These are phyloP conservation scores for Talaromyces nanjingensis DNA, from an alignment of 495 filamentous ascomycete genomes.

Conservation along the genomic window DNA sequence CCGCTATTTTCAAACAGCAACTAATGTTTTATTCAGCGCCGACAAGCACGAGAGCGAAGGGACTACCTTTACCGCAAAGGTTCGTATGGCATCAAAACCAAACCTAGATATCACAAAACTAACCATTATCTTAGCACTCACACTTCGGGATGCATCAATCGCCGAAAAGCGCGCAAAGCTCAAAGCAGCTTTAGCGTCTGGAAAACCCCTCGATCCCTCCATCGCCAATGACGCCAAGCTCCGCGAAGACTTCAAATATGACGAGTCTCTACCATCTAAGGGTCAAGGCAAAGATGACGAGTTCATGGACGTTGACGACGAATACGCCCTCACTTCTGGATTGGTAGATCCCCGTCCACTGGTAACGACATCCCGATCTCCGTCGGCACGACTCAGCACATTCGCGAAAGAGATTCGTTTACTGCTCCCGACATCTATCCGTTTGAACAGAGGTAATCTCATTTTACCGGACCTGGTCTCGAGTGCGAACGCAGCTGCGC, in stretches of 20 bases:
- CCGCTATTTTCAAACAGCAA: not conserved
- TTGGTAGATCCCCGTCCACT: slow-evolving; percentile 80
- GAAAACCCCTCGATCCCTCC: slow-evolving; percentile 76
- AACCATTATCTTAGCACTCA: slow-evolving; percentile 40
- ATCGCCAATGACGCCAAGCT: slow-evolving; percentile 86
- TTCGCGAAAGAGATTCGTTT: slow-evolving; percentile 97
- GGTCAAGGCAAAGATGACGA: slow-evolving; percentile 35
- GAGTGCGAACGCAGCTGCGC: slow-evolving; percentile 67
- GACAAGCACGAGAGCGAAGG: slow-evolving; percentile 77
- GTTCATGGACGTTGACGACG: slow-evolving; percentile 78
- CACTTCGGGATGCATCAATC: slow-evolving; percentile 86
- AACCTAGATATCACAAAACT: not conserved
- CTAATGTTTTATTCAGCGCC: slow-evolving; percentile 32
- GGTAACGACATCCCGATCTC: slow-evolving; percentile 88
- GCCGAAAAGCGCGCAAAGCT: slow-evolving; percentile 83
- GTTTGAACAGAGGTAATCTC: slow-evolving; percentile 85
- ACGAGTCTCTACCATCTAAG: slow-evolving; percentile 60
- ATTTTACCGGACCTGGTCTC: slow-evolving; percentile 77
- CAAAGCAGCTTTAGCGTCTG: slow-evolving; percentile 73
- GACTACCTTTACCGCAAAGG: slow-evolving; percentile 85
- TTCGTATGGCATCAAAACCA: slow-evolving; percentile 1
- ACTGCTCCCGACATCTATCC: slow-evolving; percentile 82
- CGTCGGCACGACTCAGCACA: slow-evolving; percentile 71
- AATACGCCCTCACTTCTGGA: slow-evolving; percentile 80
- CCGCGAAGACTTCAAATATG: slow-evolving; percentile 87